Evolutionary conservation across 352 stramenopile genomes (phyloP).

Genomic region (Elongisporangium undulatum): DNA sequence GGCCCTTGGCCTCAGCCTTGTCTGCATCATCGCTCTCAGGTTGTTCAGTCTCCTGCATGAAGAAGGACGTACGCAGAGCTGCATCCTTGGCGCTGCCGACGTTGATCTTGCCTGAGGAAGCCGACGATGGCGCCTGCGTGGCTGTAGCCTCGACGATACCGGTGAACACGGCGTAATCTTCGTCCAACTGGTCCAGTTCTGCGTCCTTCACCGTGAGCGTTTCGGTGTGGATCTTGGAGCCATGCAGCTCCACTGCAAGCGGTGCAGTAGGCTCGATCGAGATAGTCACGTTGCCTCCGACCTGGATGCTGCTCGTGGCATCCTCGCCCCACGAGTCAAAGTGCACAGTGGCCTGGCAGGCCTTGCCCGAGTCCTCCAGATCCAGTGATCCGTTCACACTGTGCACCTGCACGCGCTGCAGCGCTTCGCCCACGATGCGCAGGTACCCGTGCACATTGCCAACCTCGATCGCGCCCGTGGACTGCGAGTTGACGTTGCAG

Average conservation of each 20-base stretch:
- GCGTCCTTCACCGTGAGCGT: slow-evolving; percentile 15
- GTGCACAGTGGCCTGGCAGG: slow-evolving; percentile 52
- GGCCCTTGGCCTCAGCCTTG: slow-evolving; percentile 4
- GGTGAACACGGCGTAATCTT: slow-evolving; percentile 71
- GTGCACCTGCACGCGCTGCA: slow-evolving; percentile 42
- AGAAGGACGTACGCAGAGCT: slow-evolving; percentile 80
- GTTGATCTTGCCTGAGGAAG: slow-evolving; percentile 68
- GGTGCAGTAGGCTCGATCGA: slow-evolving; percentile 56
- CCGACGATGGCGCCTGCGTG: neutral
- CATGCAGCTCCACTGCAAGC: slow-evolving; percentile 67
- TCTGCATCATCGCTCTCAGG: slow-evolving; percentile 3
- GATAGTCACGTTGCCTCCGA: slow-evolving; percentile 51
- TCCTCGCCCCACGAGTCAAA: slow-evolving; percentile 66
- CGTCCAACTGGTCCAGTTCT: slow-evolving; percentile 67
- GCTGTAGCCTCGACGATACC: slow-evolving; percentile 31
- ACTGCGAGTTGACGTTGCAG: slow-evolving; percentile 38
- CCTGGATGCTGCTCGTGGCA: slow-evolving; percentile 53
- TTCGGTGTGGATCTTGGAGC: slow-evolving; percentile 20
- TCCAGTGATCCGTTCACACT: slow-evolving; percentile 68
- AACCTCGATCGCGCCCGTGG: slow-evolving; percentile 29
- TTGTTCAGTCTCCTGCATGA: slow-evolving; percentile 28
- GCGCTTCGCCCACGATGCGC: slow-evolving; percentile 40
- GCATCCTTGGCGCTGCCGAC: slow-evolving; percentile 57
- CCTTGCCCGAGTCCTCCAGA: slow-evolving; percentile 60
- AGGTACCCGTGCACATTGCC: slow-evolving; percentile 74